Evolutionary conservation across 2,329 filamentous ascomycete species (phyloP), one percentile per base, ranked within the genome.

Genomic region (Claviceps citrina): DNA sequence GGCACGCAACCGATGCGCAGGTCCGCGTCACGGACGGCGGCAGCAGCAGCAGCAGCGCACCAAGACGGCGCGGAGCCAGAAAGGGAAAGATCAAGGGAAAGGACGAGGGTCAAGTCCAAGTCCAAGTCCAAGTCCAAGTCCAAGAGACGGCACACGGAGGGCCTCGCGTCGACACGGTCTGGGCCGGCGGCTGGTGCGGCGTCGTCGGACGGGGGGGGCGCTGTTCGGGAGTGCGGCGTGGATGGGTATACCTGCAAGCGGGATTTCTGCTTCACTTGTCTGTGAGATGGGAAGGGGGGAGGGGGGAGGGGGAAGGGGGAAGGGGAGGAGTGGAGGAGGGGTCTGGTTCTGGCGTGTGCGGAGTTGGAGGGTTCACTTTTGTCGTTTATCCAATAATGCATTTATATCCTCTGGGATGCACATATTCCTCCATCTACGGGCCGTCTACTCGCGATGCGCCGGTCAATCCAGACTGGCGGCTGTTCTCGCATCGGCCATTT

Each of bases 251-350:
- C 56, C 13, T 78, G 74, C 44, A 66, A 65, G 3, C 61, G 68
- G 40, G 66, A 72, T 44, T 78, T 77, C 56, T 78, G 75, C 54
- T 76, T 79, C 47, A 63, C 61, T 8, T 78, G 74, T 49, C 57
- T 72, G 43, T 44, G 13, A 33, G 19, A n/a, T n/a, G n/a, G n/a
- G n/a, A n/a, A n/a, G n/a, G n/a, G n/a, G n/a, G n/a, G n/a, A n/a
- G n/a, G n/a, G n/a, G n/a, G n/a, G n/a, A n/a, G n/a, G n/a, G n/a
- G n/a, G n/a, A n/a, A n/a, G n/a, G n/a, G n/a, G n/a, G n/a, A n/a
- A n/a, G n/a, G n/a, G n/a, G n/a, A n/a, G n/a, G n/a, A n/a, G n/a
- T n/a, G n/a, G n/a, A n/a, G n/a, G n/a, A n/a, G n/a, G n/a, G n/a
- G n/a, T n/a, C n/a, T n/a, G n/a, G n/a, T n/a, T n/a, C n/a, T n/a